Evolutionary conservation across 257 asterid species (phyloP).

Genomic region (Henckelia pumila): DNA sequence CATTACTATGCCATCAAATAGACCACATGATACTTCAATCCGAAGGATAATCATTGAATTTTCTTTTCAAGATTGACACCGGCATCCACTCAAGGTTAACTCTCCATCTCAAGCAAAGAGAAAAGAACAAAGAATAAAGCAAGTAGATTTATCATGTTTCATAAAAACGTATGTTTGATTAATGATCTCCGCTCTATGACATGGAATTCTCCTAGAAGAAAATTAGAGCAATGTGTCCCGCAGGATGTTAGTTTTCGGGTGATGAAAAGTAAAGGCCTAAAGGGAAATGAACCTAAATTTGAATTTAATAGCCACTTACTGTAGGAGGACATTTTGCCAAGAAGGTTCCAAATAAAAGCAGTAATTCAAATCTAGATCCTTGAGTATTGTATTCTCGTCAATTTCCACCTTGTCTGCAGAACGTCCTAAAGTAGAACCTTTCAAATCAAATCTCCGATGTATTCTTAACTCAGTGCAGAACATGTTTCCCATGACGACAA

Average conservation of each 20-base stretch:
- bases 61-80: not conserved
- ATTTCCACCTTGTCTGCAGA: slow-evolving; percentile 89
- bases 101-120: not conserved
- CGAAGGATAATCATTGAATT: not conserved
- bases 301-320: slow-evolving; percentile 52
- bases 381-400: slow-evolving; percentile 87
- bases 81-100: not conserved
- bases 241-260: not conserved
- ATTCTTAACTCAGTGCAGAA: slow-evolving; percentile 94
- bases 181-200: not conserved
- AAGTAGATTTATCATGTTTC: not conserved
- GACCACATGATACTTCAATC: slow-evolving; percentile 4
- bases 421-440: slow-evolving; percentile 96
- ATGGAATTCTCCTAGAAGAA: not conserved
- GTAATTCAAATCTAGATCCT: slow-evolving; percentile 94
- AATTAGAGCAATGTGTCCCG: not conserved
- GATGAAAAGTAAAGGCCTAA: not conserved
- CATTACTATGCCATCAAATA: slow-evolving; percentile 14
- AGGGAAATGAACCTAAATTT: slow-evolving; percentile 4
- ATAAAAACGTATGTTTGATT: not conserved
- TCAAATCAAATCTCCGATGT: slow-evolving; percentile 89
- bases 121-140: not conserved
- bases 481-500: slow-evolving; percentile 97
- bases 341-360: slow-evolving; percentile 91
- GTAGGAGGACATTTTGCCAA: slow-evolving; percentile 70